Conservation (phyloP, 23 red algal species). For the Gracilaria gracilis region DNA sequence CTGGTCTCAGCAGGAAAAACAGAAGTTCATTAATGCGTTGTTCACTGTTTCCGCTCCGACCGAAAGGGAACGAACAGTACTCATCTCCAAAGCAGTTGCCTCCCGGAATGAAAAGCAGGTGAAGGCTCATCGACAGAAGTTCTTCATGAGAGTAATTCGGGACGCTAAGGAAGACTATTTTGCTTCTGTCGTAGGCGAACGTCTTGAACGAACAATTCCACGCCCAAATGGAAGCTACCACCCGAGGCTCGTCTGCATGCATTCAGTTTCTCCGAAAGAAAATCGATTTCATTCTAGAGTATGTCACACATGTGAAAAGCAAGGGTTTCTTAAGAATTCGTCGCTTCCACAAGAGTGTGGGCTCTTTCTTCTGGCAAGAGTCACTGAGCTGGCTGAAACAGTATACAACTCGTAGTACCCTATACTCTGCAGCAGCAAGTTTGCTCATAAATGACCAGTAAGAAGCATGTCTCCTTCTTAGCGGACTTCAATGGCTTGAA, state of each 20-base stretch:
- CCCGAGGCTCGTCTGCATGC: not conserved
- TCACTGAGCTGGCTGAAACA: not conserved
- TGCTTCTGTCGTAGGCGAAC: not conserved
- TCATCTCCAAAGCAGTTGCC: slow-evolving; percentile 7
- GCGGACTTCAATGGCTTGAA: no score
- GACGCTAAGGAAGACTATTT: slow-evolving; percentile 30
- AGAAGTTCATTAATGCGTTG: not conserved
- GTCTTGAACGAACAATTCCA: not conserved
- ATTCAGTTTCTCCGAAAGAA: not conserved
- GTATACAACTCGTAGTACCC: not conserved
- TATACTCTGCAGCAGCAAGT: no score
- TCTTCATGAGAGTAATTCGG: slow-evolving; percentile 24
- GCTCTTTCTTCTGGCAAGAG: not conserved
- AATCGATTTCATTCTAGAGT: not conserved
- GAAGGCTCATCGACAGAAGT: slow-evolving; percentile 6
- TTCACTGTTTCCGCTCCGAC: not conserved
- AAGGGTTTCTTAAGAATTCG: slow-evolving; percentile 18
- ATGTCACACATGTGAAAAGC: not conserved
- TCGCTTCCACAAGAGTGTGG: slow-evolving; percentile 17
- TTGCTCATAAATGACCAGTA: no score
- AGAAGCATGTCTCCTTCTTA: no score
- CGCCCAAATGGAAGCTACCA: slow-evolving; percentile 17
- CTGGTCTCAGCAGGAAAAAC: not conserved
- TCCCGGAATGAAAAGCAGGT: slow-evolving; percentile 24
- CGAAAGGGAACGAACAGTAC: not conserved